Evolutionary conservation across 2,329 filamentous ascomycete species (phyloP).

Genomic region (Cordyceps pruinosa): DNA sequence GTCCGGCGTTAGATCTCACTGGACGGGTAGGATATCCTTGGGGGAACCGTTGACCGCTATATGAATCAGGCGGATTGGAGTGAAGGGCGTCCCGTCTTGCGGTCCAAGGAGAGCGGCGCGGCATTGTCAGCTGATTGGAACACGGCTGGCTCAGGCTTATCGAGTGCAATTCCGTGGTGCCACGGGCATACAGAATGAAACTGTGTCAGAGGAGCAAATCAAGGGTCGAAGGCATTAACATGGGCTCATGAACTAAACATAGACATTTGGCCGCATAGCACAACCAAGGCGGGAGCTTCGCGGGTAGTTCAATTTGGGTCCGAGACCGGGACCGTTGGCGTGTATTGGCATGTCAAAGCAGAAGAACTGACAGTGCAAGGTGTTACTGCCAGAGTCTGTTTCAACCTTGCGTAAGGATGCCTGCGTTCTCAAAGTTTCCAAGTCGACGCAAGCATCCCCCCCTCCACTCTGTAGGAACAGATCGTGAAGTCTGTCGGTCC

Average conservation of each 20-base stretch:
- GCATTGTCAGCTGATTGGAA: background rate
- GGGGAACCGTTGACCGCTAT: background rate
- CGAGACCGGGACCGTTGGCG: background rate
- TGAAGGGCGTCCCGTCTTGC: background rate
- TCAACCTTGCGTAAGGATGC: background rate
- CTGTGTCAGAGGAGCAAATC: background rate
- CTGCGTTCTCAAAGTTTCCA: background rate
- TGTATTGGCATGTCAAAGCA: background rate
- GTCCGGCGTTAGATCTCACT: background rate
- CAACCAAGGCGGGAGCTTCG: background rate
- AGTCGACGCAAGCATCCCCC: background rate
- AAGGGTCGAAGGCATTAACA: background rate
- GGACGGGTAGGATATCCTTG: background rate
- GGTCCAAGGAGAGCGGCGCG: background rate
- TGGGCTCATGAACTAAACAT: background rate
- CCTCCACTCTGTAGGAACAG: background rate
- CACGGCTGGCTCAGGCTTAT: background rate
- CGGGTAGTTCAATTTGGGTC: background rate
- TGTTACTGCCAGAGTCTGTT: background rate
- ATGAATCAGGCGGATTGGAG: background rate
- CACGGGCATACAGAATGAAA: background rate
- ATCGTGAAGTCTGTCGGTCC: slow-evolving; percentile 1
- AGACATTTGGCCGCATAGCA: background rate
- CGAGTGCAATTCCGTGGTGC: background rate
- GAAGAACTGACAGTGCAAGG: background rate